Base-by-base conservation (phyloP, 345 rosid genomes). In the Murraya koenigii region DNA sequence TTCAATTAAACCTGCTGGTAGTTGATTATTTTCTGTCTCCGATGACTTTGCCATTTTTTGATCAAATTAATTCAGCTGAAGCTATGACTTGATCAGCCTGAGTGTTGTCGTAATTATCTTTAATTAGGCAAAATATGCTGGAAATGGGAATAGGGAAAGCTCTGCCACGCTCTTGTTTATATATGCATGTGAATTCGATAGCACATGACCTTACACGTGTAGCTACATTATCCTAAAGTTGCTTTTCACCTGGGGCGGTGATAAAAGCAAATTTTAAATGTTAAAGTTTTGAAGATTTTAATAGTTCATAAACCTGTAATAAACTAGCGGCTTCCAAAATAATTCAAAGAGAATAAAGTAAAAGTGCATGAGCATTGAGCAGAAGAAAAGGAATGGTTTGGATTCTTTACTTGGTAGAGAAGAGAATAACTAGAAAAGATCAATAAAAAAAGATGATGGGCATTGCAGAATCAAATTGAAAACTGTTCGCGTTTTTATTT, bases 1-100 rank as follows among this genome's bases (percentile, higher is more conserved):
- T 17, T 52, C 22, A 52, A 19, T 52, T 60, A 35, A 44, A 84
- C 87, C 86, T 81, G 79, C 55, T n/a, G 86, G 85, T 20, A 75
- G 74, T 56, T 75, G 77, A 26, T 47, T 71, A 55, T 63, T 47
- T 77, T 65, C 85, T 52, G 71, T 75, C 20, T 64, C 75, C 9
- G 79, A 58, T 17, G 79, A 58, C 52, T 58, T 66, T 0, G 38
- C 47, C 89, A 87, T 87, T 75, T 74, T 73, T 35, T 1, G 44
- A 30, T 4, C 28, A 7, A 26, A 49, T 5, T 32, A 62, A 72
- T 65, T 39, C 33, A 30, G 33, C 30, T 6, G 36, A 73, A 30
- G 15, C 44, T 13, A 2, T 71, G 25, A n/a, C 38, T 35, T 49
- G 6, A 1, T 52, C 56, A 55, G 26, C 58, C 55, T 52, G 15